Base-by-base conservation (phyloP, 805 yeast genomes). In the Zygosaccharomyces siamensis region DNA sequence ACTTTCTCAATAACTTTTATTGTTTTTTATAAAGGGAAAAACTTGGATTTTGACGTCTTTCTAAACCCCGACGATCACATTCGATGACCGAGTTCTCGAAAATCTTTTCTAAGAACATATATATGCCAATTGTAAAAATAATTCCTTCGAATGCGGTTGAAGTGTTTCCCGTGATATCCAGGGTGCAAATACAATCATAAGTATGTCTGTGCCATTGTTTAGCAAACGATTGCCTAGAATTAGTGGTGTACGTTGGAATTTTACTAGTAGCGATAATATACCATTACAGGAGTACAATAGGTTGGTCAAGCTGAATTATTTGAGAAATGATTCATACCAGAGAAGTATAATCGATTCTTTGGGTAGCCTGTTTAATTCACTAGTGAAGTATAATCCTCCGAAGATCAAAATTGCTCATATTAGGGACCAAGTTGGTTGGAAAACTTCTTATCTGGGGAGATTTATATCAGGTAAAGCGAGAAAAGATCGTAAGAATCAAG, bases 251-350 rank as follows among this genome's bases (percentile, higher is more conserved):
- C 36, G 44, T 36, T 41, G 27, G 36, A 41, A 41, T 11, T 32
- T 39, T 23, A 43, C 46, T 21, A 16, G 39, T 26, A 32, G 24
- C 16, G 37, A 33, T 7, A 33, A 42, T 12, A 70, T 78, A 1
- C 86, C 85, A 1, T 50, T 81, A 7, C 71, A 74, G 48, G 77
- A 75, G 49, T 81, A 81, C 54, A 74, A 81, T 47, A 50, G 67
- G 36, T 63, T 75, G 24, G 80, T 81, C 3, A 62, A 70, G n/a
- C 42, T 65, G 11, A 81, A 83, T 0, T 71, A 69, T 48, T 68
- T 86, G 21, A 72, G 79, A 49, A 86, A 85, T 57, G 99, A 92
- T 62, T 80, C 79, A 18, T 84, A 84, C 64, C 98, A 92, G 68
- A 74, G 96, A 36, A 77, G 79, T 27, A 84, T 89, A 48, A 78